A percentile compares a stretch with the other conserved stretches of the same genome.
Conservation (phyloP, 2,329 filamentous ascomycete species). For the Aureobasidium sp. region DNA sequence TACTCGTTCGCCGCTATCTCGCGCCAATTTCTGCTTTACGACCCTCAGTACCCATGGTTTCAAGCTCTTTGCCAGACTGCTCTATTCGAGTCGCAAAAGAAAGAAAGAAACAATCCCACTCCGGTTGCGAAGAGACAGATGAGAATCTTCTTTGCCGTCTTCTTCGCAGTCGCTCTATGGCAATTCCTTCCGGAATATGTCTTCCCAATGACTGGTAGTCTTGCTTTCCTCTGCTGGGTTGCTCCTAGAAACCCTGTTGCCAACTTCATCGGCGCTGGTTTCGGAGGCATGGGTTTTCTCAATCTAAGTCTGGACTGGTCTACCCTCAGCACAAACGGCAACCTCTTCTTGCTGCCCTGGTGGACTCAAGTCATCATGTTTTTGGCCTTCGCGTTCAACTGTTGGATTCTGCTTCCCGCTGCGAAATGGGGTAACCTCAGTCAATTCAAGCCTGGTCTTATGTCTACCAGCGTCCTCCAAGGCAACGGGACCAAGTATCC, state of each 20-base stretch:
- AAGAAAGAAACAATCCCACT: conserved; percentile 41
- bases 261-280: conserved; percentile 52
- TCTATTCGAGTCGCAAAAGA: conserved; percentile 49
- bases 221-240: conserved; percentile 57
- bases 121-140: conserved; percentile 46
- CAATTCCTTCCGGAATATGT: conserved; percentile 54
- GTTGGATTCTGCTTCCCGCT: conserved; percentile 50
- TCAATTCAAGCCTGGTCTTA: conserved; percentile 44
- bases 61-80: conserved; percentile 42
- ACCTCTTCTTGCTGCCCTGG: conserved; percentile 44
- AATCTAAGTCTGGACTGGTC: conserved; percentile 54
- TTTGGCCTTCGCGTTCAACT: conserved; percentile 45
- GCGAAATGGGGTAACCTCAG: conserved; percentile 50
- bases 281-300: conserved; percentile 54
- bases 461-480: conserved; percentile 44
- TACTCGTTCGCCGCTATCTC: conserved; percentile 52
- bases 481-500: conserved; percentile 41
- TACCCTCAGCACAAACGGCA: conserved; percentile 46
- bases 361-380: conserved; percentile 52
- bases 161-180: conserved; percentile 48
- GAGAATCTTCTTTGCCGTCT: conserved; percentile 46
- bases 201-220: conserved; percentile 50
- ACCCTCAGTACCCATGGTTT: conserved; percentile 48
- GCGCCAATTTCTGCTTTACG: conserved; percentile 48
- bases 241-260: conserved; percentile 48